Evolutionary conservation across 768 basidiomycete genomes (phyloP), one percentile per base, ranked within the genome.

Genomic region (Russula sp.): DNA sequence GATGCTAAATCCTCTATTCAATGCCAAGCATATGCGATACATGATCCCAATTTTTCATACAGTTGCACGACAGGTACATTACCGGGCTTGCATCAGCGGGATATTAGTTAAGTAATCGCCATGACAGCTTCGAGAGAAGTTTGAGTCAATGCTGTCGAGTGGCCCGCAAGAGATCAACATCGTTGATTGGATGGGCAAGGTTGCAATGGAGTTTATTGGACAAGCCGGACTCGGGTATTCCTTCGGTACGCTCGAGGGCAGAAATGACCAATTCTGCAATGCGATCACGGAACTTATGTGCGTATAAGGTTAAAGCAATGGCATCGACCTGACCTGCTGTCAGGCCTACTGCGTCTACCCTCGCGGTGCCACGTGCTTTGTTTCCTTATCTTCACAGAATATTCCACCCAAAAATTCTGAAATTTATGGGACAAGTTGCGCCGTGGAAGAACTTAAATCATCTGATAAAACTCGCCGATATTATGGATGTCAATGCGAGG

Each of bases 171-270:
- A 69, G 40, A 42, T 70, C 34, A 53, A 71, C 39, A 14, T 71
- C 4, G 32, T 63, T 2, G 51, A 54, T 3, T 71, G 66, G 67
- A 65, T 68, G 61, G 56, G 52, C 22, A 57, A 69, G 6, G 13
- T 55, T 18, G 65, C 70, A 6, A 59, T 71, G 9, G 70, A 71
- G 44, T 61, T 68, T 8, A 64, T 71, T 16, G 64, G 65, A 4
- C 68, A 70, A 63, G 70, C 62, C 13, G 67, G 70, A 11, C 59
- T 71, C 7, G 70, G 69, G 4, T 66, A 71, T 48, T 65, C 67
- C 14, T 70, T 71, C 32, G 59, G n/a, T 55, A 10, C 27, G 27
- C 27, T 27, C 27, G 27, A 27, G 27, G 27, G 27, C 27, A 27
- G 27, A 3, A 27, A 27, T 27, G 27, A 27, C 27, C 27, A 27